Base-by-base conservation (phyloP, 768 basidiomycete genomes). In the Russula dissimulans region DNA sequence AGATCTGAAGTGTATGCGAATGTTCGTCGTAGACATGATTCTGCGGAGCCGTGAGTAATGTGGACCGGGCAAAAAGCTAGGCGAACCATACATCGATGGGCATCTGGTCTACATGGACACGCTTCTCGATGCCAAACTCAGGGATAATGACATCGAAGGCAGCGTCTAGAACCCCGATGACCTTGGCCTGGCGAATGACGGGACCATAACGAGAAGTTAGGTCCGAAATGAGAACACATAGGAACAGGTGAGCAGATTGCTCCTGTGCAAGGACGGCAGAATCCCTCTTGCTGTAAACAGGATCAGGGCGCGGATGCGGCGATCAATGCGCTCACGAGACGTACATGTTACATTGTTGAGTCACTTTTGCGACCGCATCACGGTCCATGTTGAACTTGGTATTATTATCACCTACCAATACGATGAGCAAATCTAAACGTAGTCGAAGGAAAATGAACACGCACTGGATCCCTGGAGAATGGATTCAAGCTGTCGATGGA, bases 31-130 rank as follows among this genome's bases (percentile, higher is more conserved):
- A 93, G 54, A 97, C 92, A 69, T 93, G 89, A 67, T 95, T 97
- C 89, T 95, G 65, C 5, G 48, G 46, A 39, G 22, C 17, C 22
- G 41, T 51, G 26, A 52, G 34, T 29, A 36, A 43, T 9, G 36
- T 3, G 55, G 22, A 26, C 22, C 4, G 14, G 22, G 49, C 5
- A 46, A 36, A 1, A 47, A 55, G 45, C 22, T 43, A 22, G 22
- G 38, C 36, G 12, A 48, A 9, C 73, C 86, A 74, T 69, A 94
- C 92, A 65, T 97, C 92, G 60, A 97, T 91, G 29, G 97, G 95
- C 91, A 99, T 97, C 74, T 98, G 94, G 70, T 98, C 97, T 44
- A 95, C 91, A 68, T 98, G 97, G 3, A 98, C 95, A 41, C 97
- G 83, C 78, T 99, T 99, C 77, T 99, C 97, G 66, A 99, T 97